Evolutionary conservation across 2,329 filamentous ascomycete species (phyloP).

Genomic region (Mollisia scopiformis): DNA sequence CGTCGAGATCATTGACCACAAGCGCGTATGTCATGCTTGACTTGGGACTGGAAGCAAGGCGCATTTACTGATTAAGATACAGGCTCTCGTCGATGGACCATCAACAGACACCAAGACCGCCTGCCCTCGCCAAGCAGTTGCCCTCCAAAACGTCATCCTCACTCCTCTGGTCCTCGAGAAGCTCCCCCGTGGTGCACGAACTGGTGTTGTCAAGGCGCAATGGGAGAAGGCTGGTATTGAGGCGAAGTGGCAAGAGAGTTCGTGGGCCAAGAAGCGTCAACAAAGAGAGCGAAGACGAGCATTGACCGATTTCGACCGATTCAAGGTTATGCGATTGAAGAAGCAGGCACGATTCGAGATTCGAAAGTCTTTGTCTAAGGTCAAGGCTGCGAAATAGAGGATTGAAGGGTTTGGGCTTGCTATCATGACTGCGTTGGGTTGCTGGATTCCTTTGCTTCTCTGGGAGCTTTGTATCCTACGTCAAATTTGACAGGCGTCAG

Average conservation of each 20-base stretch:
- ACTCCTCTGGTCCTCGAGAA: conserved; percentile 86
- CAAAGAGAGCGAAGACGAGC: conserved; percentile 85
- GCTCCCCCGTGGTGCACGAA: conserved; percentile 83
- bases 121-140: conserved; percentile 84
- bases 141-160: conserved; percentile 83
- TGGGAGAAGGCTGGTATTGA: conserved; percentile 95
- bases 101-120: conserved; percentile 77
- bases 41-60: conserved; percentile 2
- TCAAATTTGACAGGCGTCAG: conserved; percentile 66
- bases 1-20: conserved; percentile 99
- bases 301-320: conserved; percentile 98
- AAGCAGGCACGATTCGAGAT: conserved; percentile 99
- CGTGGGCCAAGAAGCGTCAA: conserved; percentile 92
- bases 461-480: conserved; percentile 68
- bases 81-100: conserved; percentile 97
- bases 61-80: conserved; percentile 37
- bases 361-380: conserved; percentile 93
- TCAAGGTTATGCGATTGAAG: conserved; percentile 99
- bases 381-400: conserved; percentile 74
- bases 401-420: conserved; percentile 43
- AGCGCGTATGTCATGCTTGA: conserved; percentile 79
- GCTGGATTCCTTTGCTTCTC: conserved; percentile 61
- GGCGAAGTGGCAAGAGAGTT: conserved; percentile 87
- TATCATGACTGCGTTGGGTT: conserved; percentile 54
- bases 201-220: conserved; percentile 78